Evolutionary conservation across 2,329 filamentous ascomycete species (phyloP).

Genomic region (Coniella vitis): DNA sequence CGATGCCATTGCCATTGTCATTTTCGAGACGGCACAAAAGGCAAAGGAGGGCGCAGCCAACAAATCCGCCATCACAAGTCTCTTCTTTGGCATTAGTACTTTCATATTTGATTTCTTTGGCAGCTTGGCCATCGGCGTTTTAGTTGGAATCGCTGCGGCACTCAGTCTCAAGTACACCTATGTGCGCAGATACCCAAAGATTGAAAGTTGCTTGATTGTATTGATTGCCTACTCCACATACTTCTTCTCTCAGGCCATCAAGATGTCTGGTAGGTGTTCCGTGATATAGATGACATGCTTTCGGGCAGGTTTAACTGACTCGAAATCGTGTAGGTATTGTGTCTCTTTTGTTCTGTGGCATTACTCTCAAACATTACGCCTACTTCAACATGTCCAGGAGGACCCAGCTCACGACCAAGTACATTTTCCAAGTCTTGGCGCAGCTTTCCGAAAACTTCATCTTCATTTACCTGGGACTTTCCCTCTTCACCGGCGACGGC

Average conservation of each 20-base stretch:
- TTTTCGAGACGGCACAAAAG: constrained; percentile 95
- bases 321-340: constrained; percentile 65
- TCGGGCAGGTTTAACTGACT: background rate
- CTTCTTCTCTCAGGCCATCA: constrained; percentile 92
- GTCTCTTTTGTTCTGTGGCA: constrained; percentile 92
- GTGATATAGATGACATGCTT: background rate
- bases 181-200: constrained; percentile 86
- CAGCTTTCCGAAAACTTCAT: constrained; percentile 99
- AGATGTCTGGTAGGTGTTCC: constrained; percentile 74
- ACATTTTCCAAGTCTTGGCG: constrained; percentile 88
- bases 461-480: constrained; percentile 95
- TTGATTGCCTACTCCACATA: constrained; percentile 95
- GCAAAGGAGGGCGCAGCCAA: constrained; percentile 72
- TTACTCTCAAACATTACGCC: constrained; percentile 96
- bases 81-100: constrained; percentile 87
- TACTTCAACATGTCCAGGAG: constrained; percentile 99
- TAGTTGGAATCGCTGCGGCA: constrained; percentile 81
- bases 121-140: constrained; percentile 80
- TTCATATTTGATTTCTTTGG: constrained; percentile 97
- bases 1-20: constrained; percentile 95
- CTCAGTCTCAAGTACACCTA: constrained; percentile 91
- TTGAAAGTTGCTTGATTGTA: constrained; percentile 90
- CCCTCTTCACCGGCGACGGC: constrained; percentile 84
- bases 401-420: constrained; percentile 96
- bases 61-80: constrained; percentile 68